Evolutionary conservation across 495 filamentous ascomycete species (phyloP), one percentile per base, ranked within the genome.

Genomic region (Oidiodendron maius): DNA sequence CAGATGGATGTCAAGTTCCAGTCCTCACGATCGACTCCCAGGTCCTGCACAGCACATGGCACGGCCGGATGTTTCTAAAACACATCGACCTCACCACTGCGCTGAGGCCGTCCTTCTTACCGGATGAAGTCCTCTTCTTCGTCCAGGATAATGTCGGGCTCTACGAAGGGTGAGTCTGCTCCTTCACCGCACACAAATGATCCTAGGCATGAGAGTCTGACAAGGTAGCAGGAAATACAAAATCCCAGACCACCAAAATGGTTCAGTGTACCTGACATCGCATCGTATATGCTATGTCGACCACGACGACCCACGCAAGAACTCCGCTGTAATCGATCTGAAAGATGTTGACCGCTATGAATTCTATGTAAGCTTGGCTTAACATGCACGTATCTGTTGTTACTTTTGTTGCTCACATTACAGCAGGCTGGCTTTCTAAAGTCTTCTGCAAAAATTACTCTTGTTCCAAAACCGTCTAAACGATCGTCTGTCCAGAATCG

Each of bases 121-220:
- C 89, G 53, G 94, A 96, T 70, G 93, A 97, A 65, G 72, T 75
- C 50, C 71, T 96, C 24, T 79, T 97, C 48, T 97, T 96, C 71
- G 89, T 99, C 51, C 90, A 96, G 68, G 88, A 96, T 76, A 86
- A 86, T 65, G 93, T 97, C 60, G 93, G 94, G 57, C 72, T 99
- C 53, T 99, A 99, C 69, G 87, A 96, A 74, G 93, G 94, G 91
- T 96, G 71, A 68, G 83, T 69, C 17, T 8, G 17, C 42, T 20
- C 25, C 41, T 18, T n/a, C 12, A 20, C 17, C 23, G 22, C 13
- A 16, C 20, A 48, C 23, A 42, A 37, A 13, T 4, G 16, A 52
- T 8, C 12, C 20, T 17, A 11, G 23, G 16, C 12, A 30, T 13
- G 8, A 17, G 36, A 18, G 26, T 25, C 37, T 44, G 8, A 35